A percentile compares a stretch with the other conserved stretches of the same genome.
phyloP scores from a whole-genome alignment of 805 yeast species.

The Nakazawaea populi region DNA sequence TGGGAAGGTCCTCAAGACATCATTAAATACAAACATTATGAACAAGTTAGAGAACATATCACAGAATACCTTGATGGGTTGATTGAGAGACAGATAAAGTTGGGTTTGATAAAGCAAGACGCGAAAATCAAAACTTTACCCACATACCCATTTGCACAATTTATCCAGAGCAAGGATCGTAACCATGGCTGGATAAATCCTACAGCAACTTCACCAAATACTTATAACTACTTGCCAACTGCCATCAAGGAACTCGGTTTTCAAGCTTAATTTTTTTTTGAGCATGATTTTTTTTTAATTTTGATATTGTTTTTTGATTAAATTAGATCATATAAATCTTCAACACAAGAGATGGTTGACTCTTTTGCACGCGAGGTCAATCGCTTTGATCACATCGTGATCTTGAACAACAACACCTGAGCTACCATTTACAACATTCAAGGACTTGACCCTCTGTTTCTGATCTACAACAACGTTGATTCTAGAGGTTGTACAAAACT shows the following conservation, averaged over 20 bases:
- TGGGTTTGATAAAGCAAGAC: conserved; percentile 47
- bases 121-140: conserved; percentile 53
- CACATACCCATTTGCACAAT: conserved; percentile 63
- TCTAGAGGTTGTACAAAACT: conserved; percentile 48
- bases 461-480: conserved; percentile 35
- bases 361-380: conserved; percentile 43
- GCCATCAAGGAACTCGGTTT: not conserved
- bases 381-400: conserved; percentile 39
- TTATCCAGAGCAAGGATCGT: conserved; percentile 28
- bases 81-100: conserved; percentile 50
- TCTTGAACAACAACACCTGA: conserved; percentile 36
- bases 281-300: not conserved
- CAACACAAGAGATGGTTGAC: conserved; percentile 27
- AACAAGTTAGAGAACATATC: conserved; percentile 51
- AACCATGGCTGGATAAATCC: conserved; percentile 37
- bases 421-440: conserved; percentile 38
- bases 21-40: conserved; percentile 57
- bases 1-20: conserved; percentile 64
- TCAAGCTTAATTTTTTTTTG: not conserved
- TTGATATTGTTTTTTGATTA: not conserved
- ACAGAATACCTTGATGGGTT: conserved; percentile 49
- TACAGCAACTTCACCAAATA: not conserved
- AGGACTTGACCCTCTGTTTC: conserved; percentile 1
- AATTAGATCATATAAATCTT: not conserved
- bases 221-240: not conserved